phyloP scores from a whole-genome alignment of 139 green algal genomes.

The Micromonas pusilla region DNA sequence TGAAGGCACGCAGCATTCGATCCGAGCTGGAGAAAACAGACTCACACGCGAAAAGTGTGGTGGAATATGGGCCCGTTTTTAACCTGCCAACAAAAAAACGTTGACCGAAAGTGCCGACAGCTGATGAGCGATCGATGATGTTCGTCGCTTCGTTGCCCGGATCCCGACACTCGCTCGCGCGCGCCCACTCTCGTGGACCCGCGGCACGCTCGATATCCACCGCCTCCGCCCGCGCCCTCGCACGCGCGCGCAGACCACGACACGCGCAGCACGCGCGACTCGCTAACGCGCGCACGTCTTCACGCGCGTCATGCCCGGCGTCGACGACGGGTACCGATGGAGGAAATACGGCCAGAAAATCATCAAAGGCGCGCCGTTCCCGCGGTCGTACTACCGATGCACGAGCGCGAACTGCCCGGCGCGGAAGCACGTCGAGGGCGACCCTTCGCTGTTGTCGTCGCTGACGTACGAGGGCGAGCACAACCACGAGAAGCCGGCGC shows the following conservation, averaged over 20 bases:
- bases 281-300: neutral
- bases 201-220: neutral
- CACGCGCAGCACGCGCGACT: neutral
- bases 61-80: too few species aligned
- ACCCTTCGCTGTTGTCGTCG: neutral
- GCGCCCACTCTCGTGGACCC: too few species aligned
- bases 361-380: slow-evolving; percentile 40
- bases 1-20: too few species aligned
- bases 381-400: slow-evolving; percentile 49
- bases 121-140: neutral
- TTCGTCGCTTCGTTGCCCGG: neutral
- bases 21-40: too few species aligned
- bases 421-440: slow-evolving; percentile 47
- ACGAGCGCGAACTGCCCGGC: slow-evolving; percentile 36
- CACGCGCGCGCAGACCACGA: neutral
- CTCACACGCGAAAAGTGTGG: too few species aligned
- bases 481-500: slow-evolving; percentile 32
- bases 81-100: too few species aligned
- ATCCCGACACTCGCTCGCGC: neutral
- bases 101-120: neutral
- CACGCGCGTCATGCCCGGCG: neutral
- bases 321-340: slow-evolving; percentile 44
- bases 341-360: slow-evolving; percentile 52
- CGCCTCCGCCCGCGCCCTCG: neutral
- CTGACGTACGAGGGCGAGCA: slow-evolving; percentile 48